Evolutionary conservation across 306 rosid species (phyloP).

Genomic region (Prunus davidiana): DNA sequence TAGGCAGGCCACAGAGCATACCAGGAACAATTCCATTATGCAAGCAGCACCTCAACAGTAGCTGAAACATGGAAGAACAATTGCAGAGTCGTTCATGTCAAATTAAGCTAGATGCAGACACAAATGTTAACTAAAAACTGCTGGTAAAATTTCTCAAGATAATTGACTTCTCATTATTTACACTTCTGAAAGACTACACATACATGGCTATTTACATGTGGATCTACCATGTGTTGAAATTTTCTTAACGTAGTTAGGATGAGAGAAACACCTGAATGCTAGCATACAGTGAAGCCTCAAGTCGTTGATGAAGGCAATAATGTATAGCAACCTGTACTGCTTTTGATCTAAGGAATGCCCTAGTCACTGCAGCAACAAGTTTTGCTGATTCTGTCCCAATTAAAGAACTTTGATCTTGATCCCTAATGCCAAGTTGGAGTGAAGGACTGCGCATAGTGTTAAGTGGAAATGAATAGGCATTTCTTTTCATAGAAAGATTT

Average conservation of each 20-base stretch:
- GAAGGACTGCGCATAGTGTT: conserved; percentile 51
- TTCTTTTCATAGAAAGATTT: conserved; percentile 45
- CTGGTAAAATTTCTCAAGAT: not conserved
- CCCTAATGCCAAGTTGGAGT: conserved; percentile 43
- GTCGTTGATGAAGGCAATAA: conserved; percentile 82
- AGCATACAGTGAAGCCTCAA: conserved; percentile 69
- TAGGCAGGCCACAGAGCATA: conserved; percentile 85
- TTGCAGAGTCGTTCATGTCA: not conserved
- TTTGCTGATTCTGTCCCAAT: conserved; percentile 56
- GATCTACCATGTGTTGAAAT: not conserved
- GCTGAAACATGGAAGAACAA: conserved; percentile 47
- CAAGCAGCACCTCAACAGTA: conserved; percentile 76
- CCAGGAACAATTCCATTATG: conserved; percentile 66
- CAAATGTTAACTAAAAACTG: not conserved
- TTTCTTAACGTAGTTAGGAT: not conserved
- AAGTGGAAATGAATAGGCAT: conserved; percentile 61
- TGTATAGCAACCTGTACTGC: conserved; percentile 75
- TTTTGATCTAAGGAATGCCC: conserved; percentile 73
- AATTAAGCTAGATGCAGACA: conserved; percentile 15
- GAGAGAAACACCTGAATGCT: conserved; percentile 67
- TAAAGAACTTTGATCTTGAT: conserved; percentile 48
- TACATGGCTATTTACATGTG: not conserved
- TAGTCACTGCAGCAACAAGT: conserved; percentile 66
- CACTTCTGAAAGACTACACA: not conserved
- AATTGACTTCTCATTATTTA: not conserved